These are phyloP conservation scores for Fusarium algeriense DNA, from an alignment of 2,329 filamentous ascomycete species.

Conservation along the genomic window DNA sequence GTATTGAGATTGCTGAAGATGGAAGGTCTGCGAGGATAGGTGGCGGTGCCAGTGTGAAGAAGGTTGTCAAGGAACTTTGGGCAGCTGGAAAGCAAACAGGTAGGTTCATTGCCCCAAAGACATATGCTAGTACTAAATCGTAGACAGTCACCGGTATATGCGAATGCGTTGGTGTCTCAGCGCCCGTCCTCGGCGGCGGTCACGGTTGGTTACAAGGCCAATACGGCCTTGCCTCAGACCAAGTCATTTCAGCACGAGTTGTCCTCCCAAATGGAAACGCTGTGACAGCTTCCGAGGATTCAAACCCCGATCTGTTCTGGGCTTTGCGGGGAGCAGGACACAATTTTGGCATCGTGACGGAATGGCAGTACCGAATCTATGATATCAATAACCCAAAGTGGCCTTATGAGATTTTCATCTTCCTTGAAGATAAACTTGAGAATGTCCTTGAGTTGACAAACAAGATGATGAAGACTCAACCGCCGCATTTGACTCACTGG, in stretches of 20 bases:
- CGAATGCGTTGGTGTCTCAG: slow-evolving; percentile 47
- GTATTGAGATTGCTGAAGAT: background rate
- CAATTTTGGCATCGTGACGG: slow-evolving; percentile 66
- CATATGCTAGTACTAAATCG: background rate
- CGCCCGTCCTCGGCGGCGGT: slow-evolving; percentile 33
- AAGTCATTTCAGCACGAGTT: slow-evolving; percentile 23
- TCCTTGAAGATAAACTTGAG: slow-evolving; percentile 44
- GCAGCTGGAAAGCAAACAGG: slow-evolving; percentile 29
- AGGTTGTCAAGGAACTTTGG: slow-evolving; percentile 21
- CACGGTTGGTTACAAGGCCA: slow-evolving; percentile 37
- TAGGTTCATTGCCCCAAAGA: background rate
- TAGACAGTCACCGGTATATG: slow-evolving; percentile 42
- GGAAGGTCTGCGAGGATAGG: slow-evolving; percentile 18
- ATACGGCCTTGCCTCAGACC: slow-evolving; percentile 24
- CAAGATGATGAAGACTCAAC: slow-evolving; percentile 33
- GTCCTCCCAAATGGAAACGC: slow-evolving; percentile 24
- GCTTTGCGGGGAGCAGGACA: slow-evolving; percentile 62
- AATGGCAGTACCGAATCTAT: slow-evolving; percentile 60
- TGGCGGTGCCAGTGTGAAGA: slow-evolving; percentile 20
- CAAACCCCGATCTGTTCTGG: slow-evolving; percentile 52
- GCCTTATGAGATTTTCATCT: slow-evolving; percentile 56
- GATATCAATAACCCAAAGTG: slow-evolving; percentile 53
- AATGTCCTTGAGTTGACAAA: slow-evolving; percentile 27
- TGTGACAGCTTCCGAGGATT: slow-evolving; percentile 10
- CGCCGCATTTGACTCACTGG: slow-evolving; percentile 29